These are phyloP conservation scores for Erodium trifolium DNA, from an alignment of 441 rosid genomes.

Conservation along the genomic window DNA sequence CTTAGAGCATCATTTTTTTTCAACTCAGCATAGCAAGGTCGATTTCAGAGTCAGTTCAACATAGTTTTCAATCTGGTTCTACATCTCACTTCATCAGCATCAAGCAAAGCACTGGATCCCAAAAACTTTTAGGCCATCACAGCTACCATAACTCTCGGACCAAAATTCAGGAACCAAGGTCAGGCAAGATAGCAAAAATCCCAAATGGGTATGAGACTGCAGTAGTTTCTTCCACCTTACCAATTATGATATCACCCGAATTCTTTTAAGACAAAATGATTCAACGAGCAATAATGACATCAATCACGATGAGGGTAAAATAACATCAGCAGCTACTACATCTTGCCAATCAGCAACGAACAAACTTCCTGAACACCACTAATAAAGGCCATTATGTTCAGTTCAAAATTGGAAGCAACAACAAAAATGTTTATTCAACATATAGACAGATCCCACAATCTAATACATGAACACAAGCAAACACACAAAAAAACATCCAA, in stretches of 20 bases:
- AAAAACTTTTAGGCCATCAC: conserved; percentile 5
- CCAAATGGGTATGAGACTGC: background rate
- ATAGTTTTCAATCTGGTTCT: background rate
- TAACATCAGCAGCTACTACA: conserved; percentile 8
- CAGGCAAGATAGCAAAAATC: background rate
- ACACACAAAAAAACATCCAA: background rate
- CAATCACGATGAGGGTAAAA: background rate
- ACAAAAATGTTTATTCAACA: background rate
- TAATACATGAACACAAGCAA: background rate
- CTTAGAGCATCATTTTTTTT: background rate
- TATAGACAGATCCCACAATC: background rate
- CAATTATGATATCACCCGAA: background rate
- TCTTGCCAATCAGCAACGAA: conserved; percentile 6
- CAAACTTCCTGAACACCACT: no score
- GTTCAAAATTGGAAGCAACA: background rate
- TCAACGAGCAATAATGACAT: conserved; percentile 1
- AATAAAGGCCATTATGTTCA: no score
- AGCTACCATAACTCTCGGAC: background rate
- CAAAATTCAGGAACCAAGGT: background rate
- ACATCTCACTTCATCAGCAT: conserved; percentile 8
- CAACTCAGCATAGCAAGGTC: background rate
- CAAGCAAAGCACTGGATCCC: background rate
- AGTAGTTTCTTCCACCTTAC: conserved; percentile 4
- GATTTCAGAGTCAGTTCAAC: conserved; percentile 1
- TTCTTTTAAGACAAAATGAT: background rate